Conservation (phyloP, 163 green algal species). For the Volvox carteri region DNA sequence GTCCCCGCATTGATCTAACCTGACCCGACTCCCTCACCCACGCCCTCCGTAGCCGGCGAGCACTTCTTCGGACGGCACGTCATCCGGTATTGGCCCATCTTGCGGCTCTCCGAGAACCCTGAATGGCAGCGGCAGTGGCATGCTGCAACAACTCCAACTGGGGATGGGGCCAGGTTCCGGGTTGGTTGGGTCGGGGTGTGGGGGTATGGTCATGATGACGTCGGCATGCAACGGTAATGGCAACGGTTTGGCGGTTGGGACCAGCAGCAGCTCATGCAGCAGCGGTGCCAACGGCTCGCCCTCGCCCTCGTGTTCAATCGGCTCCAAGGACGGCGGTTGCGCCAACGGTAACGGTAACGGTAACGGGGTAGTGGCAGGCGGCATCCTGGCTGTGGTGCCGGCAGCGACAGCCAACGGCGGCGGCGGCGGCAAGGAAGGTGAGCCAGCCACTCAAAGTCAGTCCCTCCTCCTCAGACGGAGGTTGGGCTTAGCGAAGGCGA, state of each 20-base stretch:
- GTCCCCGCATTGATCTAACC: neutral
- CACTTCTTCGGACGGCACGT: conserved; percentile 38
- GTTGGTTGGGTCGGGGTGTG: too few relatives aligned
- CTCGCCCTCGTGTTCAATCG: conserved; percentile 6
- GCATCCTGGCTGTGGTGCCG: neutral
- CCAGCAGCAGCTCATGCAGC: conserved; percentile 33
- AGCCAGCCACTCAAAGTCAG: too few relatives aligned
- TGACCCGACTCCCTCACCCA: neutral
- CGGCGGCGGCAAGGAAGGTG: conserved; percentile 4
- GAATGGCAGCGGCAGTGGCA: neutral
- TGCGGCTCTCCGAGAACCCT: neutral
- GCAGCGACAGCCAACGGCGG: neutral
- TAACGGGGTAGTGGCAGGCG: neutral
- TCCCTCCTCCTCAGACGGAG: too few relatives aligned
- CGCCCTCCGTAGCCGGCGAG: neutral
- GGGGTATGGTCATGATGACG: neutral
- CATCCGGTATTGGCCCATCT: neutral
- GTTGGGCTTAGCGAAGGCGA: too few relatives aligned
- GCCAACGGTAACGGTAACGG: neutral
- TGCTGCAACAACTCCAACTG: too few relatives aligned
- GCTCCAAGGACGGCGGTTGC: neutral
- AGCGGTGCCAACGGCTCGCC: conserved; percentile 27
- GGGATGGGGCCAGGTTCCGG: too few relatives aligned
- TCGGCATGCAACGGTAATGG: neutral
- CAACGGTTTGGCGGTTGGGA: neutral